phyloP scores from a whole-genome alignment of 2,329 filamentous ascomycete species.

The Cylindrodendrum hubeiense region DNA sequence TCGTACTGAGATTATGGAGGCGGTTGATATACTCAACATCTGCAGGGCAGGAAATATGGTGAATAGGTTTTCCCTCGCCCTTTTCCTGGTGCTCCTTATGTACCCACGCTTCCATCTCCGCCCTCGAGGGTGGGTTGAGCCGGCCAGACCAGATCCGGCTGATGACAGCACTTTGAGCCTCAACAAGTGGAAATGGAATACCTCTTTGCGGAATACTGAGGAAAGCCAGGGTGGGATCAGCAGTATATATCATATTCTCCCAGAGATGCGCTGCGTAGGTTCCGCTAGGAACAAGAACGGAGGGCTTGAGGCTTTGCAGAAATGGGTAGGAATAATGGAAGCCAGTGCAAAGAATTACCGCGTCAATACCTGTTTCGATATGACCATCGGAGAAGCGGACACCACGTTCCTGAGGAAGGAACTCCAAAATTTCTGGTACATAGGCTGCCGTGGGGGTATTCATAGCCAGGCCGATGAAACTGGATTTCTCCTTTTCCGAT shows the following conservation, averaged over 20 bases:
- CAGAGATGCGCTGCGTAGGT: conserved; percentile 76
- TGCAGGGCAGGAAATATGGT: conserved; percentile 60
- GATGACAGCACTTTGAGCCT: conserved; percentile 76
- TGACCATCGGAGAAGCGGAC: conserved; percentile 73
- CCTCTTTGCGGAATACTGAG: conserved; percentile 75
- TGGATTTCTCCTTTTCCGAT: conserved; percentile 59
- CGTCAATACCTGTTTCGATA: conserved; percentile 75
- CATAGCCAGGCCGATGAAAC: conserved; percentile 43
- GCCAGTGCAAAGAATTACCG: conserved; percentile 85
- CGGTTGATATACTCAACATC: conserved; percentile 73
- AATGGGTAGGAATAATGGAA: conserved; percentile 89
- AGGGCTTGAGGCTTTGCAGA: conserved; percentile 56
- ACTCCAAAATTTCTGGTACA: conserved; percentile 62
- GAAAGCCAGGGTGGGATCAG: conserved; percentile 75
- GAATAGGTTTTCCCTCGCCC: conserved; percentile 53
- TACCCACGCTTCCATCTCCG: conserved; percentile 75
- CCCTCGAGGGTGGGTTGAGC: conserved; percentile 64
- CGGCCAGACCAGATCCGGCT: conserved; percentile 75
- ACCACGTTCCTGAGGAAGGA: conserved; percentile 57
- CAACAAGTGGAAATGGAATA: conserved; percentile 78
- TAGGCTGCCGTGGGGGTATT: conserved; percentile 49
- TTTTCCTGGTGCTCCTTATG: conserved; percentile 62
- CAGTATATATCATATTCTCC: conserved; percentile 76
- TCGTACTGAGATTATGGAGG: conserved; percentile 62
- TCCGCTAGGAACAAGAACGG: conserved; percentile 71